Evolutionary conservation across 768 basidiomycete genomes (phyloP).

Genomic region (Boletales sp.): DNA sequence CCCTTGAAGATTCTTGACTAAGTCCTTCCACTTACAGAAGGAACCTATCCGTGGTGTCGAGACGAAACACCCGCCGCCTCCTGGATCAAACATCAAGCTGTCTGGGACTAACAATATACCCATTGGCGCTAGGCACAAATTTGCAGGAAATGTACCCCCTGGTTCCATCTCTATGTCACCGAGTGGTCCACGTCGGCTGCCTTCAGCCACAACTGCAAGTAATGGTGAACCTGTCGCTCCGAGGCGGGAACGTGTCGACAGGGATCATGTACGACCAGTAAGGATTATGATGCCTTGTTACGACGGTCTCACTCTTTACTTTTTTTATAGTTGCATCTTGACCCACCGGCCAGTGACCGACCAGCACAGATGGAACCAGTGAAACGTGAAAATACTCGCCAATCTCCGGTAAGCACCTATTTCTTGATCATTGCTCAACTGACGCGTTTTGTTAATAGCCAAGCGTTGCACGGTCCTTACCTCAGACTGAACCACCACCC

Average conservation of each 20-base stretch:
- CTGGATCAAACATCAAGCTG: constrained; percentile 21
- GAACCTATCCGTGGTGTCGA: constrained; percentile 16
- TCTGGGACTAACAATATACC: constrained; percentile 33
- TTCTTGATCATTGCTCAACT: neutral
- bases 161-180: neutral
- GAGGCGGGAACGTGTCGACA: constrained; percentile 14
- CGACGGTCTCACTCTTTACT: constrained; percentile 6
- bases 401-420: constrained; percentile 18
- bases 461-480: constrained; percentile 1
- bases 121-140: constrained; percentile 27
- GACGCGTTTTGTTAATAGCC: constrained; percentile 8
- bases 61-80: constrained; percentile 3
- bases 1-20: neutral
- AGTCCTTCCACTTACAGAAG: constrained; percentile 10
- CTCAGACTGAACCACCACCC: constrained; percentile 8
- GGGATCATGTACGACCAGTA: constrained; percentile 25
- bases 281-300: neutral
- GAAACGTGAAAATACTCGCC: constrained; percentile 9
- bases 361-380: neutral
- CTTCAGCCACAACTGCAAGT: constrained; percentile 7
- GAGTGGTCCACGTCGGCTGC: neutral
- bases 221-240: constrained; percentile 19
- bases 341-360: constrained; percentile 7
- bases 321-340: constrained; percentile 18
- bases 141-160: constrained; percentile 7